phyloP scores from a whole-genome alignment of 2,329 filamentous ascomycete species.

The Penicillium hordei region DNA sequence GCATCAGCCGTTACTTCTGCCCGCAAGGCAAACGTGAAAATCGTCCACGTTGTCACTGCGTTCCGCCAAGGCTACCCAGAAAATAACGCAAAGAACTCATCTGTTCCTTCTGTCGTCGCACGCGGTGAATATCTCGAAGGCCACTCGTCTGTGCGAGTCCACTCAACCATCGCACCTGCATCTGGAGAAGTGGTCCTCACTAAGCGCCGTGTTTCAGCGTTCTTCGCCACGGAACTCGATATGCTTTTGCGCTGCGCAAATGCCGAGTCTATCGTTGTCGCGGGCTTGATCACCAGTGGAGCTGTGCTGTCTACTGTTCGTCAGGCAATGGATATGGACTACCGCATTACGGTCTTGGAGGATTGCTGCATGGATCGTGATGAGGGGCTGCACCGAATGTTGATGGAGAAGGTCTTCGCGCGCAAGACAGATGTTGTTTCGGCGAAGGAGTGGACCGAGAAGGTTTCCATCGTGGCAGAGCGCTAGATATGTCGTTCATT shows the following conservation, averaged over 20 bases:
- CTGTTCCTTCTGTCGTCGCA: conserved; percentile 17
- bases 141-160: conserved; percentile 21
- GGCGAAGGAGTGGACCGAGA: conserved; percentile 31
- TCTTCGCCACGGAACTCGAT: conserved; percentile 38
- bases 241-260: conserved; percentile 33
- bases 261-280: conserved; percentile 33
- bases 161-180: conserved; percentile 20
- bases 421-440: conserved; percentile 31
- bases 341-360: conserved; percentile 33
- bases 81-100: conserved; percentile 26
- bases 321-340: conserved; percentile 40
- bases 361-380: conserved; percentile 40
- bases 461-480: not conserved
- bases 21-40: conserved; percentile 26
- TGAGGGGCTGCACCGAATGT: conserved; percentile 33
- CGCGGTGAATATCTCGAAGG: conserved; percentile 28
- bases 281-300: conserved; percentile 38
- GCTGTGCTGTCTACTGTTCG: conserved; percentile 41
- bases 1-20: conserved; percentile 23
- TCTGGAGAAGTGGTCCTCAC: conserved; percentile 33
- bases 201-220: conserved; percentile 41
- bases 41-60: conserved; percentile 36
- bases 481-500: not conserved
- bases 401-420: conserved; percentile 37
- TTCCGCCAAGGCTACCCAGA: conserved; percentile 38